Evolutionary conservation across 1,284 basidiomycete genomes (phyloP).

Genomic region (Ustilago shanxiensis): DNA sequence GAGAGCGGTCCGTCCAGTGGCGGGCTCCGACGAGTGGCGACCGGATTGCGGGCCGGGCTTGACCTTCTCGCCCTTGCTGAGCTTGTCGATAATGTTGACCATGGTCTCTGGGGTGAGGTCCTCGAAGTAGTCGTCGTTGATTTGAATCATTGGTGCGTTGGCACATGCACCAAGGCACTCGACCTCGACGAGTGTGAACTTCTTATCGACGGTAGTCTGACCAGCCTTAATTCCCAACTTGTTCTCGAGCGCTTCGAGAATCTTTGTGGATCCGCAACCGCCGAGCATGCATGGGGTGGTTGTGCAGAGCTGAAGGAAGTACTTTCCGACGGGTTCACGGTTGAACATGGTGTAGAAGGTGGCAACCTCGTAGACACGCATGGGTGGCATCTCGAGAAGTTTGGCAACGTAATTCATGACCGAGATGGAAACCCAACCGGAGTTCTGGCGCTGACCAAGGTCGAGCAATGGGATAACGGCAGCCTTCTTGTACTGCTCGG

Average conservation of each 20-base stretch:
- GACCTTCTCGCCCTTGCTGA: slow-evolving; percentile 86
- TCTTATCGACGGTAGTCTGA: slow-evolving; percentile 91
- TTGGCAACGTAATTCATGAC: slow-evolving; percentile 97
- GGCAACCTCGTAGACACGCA: slow-evolving; percentile 99
- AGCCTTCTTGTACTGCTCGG: slow-evolving; percentile 93
- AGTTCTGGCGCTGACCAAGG: slow-evolving; percentile 96
- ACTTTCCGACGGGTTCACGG: slow-evolving; percentile 87
- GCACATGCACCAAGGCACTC: slow-evolving; percentile 97
- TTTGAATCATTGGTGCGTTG: slow-evolving; percentile 98
- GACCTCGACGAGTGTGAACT: slow-evolving; percentile 97
- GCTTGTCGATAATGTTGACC: slow-evolving; percentile 85
- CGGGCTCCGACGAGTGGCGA: slow-evolving; percentile 83
- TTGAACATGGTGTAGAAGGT: slow-evolving; percentile 98
- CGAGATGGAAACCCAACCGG: slow-evolving; percentile 97
- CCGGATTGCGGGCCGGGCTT: slow-evolving; percentile 92
- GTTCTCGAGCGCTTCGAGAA: slow-evolving; percentile 85
- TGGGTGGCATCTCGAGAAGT: slow-evolving; percentile 92
- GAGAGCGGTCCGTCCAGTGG: slow-evolving; percentile 84
- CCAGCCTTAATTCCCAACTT: slow-evolving; percentile 89
- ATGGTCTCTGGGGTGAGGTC: slow-evolving; percentile 94
- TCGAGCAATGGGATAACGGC: slow-evolving; percentile 97
- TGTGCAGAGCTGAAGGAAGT: slow-evolving; percentile 98
- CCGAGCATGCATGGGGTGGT: slow-evolving; percentile 98
- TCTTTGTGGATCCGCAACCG: slow-evolving; percentile 84
- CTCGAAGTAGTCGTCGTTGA: slow-evolving; percentile 98